These are phyloP conservation scores for Phyllosticta paracitricarpa DNA, from an alignment of 2,329 filamentous ascomycete species.

Conservation along the genomic window DNA sequence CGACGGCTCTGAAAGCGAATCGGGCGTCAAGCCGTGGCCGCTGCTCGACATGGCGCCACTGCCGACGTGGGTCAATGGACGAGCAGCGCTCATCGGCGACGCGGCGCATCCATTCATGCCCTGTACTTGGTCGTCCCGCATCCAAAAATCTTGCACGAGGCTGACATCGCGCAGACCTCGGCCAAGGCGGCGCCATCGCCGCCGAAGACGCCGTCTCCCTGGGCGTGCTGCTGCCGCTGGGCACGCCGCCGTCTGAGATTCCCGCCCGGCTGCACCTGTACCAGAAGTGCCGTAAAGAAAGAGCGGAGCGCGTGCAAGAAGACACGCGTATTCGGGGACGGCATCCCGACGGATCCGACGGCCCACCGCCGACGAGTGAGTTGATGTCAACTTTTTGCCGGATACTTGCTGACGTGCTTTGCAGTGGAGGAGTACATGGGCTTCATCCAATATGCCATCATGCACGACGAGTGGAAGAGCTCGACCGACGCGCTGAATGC, in stretches of 20 bases:
- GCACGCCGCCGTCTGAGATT: neutral
- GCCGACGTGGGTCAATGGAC: slow-evolving; percentile 44
- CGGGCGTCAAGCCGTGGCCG: slow-evolving; percentile 26
- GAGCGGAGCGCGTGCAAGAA: slow-evolving; percentile 49
- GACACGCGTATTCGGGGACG: slow-evolving; percentile 44
- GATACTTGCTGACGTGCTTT: neutral
- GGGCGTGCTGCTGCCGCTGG: slow-evolving; percentile 34
- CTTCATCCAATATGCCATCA: neutral
- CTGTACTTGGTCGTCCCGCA: slow-evolving; percentile 26
- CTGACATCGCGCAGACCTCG: slow-evolving; percentile 35
- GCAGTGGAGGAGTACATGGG: neutral
- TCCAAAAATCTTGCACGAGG: neutral
- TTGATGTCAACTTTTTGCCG: neutral
- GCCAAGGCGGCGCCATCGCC: slow-evolving; percentile 52
- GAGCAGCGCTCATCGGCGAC: slow-evolving; percentile 52
- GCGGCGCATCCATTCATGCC: slow-evolving; percentile 60
- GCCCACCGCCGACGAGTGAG: slow-evolving; percentile 21
- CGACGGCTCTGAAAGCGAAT: slow-evolving; percentile 15
- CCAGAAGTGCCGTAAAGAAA: slow-evolving; percentile 46
- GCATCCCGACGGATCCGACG: slow-evolving; percentile 30
- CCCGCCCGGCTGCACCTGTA: slow-evolving; percentile 48
- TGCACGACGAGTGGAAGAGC: neutral
- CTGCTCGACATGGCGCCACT: slow-evolving; percentile 47
- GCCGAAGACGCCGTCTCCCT: slow-evolving; percentile 58
- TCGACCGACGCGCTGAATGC: neutral